Conservation (phyloP, 2,329 filamentous ascomycete genomes). For the Xylaria sp. region DNA sequence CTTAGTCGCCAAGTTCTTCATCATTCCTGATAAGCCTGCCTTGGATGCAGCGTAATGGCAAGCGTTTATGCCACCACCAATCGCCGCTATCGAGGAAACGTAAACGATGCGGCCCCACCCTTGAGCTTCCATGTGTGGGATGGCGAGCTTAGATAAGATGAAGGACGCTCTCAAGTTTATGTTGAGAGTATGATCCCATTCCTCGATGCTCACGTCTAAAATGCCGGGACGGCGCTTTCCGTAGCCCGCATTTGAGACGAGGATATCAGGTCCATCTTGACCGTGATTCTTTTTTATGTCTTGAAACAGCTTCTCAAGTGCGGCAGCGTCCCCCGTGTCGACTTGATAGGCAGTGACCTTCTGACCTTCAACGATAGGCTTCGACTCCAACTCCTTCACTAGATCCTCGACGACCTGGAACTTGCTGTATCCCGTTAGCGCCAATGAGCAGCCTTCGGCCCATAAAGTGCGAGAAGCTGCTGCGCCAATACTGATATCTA, state of each 20-base stretch:
- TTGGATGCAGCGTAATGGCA: slow-evolving; percentile 67
- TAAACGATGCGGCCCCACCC: slow-evolving; percentile 69
- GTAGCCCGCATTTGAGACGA: slow-evolving; percentile 70
- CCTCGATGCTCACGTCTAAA: slow-evolving; percentile 65
- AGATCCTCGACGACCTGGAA: slow-evolving; percentile 38
- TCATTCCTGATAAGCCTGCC: slow-evolving; percentile 67
- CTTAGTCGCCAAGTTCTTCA: slow-evolving; percentile 66
- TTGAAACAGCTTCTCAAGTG: slow-evolving; percentile 59
- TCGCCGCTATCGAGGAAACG: slow-evolving; percentile 67
- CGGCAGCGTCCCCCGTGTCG: slow-evolving; percentile 60
- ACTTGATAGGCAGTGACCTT: slow-evolving; percentile 61
- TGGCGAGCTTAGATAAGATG: slow-evolving; percentile 63
- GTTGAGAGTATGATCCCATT: slow-evolving; percentile 67
- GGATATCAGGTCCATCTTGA: slow-evolving; percentile 61
- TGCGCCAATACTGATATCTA: slow-evolving; percentile 41
- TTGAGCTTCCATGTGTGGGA: slow-evolving; percentile 64
- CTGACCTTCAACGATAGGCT: slow-evolving; percentile 38
- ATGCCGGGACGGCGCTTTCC: slow-evolving; percentile 64
- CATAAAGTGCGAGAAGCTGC: slow-evolving; percentile 43
- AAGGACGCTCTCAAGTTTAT: slow-evolving; percentile 69
- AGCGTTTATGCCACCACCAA: slow-evolving; percentile 68
- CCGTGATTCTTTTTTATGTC: slow-evolving; percentile 60
- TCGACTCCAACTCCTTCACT: slow-evolving; percentile 35
- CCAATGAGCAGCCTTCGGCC: slow-evolving; percentile 43
- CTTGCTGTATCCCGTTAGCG: slow-evolving; percentile 42